Base-by-base conservation (phyloP, 2,329 filamentous ascomycete genomes). In the Hypoxylon sp. region DNA sequence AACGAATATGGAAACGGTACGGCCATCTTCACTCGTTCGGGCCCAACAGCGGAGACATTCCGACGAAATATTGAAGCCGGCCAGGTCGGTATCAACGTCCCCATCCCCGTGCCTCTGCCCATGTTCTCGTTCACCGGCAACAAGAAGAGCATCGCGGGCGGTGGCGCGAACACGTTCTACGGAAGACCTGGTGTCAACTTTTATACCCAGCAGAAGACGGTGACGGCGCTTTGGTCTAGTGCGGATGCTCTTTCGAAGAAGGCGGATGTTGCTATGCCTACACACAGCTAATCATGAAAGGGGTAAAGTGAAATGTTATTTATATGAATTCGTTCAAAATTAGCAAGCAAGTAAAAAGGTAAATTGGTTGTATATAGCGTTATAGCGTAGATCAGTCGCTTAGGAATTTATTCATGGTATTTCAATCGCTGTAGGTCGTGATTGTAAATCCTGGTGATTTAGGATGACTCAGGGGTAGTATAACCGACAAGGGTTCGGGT, bases 131-230 rank as follows among this genome's bases (percentile, higher is more conserved):
- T 89, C 70, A 88, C 85, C 19, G 86, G 84, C 32, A 88, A 88
- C 78, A 93, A 99, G 86, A 92, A 89, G 81, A 91, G 86, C 67
- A 80, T 97, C 49, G 94, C 94, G 0, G 94, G 93, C 45, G 92
- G 92, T 42, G 93, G 94, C 55, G 89, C 90, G 26, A 96, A 84
- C 75, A 96, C 91, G 11, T 97, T 99, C 71, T 99, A 99, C 74
- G 94, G 94, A 61, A 89, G 90, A 73, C 90, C 91, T 0, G 94
- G 93, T 16, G 75, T 99, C 69, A 87, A 89, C 69, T 99, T 99
- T 71, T 97, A 96, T 74, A 99, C 94, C 2, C 94, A 97, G 76
- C 83, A 89, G 69, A 97, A 99, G 89, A 99, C 94, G 2, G 94
- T 99, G 37, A 99, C 94, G 43, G 88, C 90, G 61, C 75, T 95